These are phyloP conservation scores for Sclerotinia nivalis DNA, from an alignment of 2,329 filamentous ascomycete genomes.

Conservation along the genomic window DNA sequence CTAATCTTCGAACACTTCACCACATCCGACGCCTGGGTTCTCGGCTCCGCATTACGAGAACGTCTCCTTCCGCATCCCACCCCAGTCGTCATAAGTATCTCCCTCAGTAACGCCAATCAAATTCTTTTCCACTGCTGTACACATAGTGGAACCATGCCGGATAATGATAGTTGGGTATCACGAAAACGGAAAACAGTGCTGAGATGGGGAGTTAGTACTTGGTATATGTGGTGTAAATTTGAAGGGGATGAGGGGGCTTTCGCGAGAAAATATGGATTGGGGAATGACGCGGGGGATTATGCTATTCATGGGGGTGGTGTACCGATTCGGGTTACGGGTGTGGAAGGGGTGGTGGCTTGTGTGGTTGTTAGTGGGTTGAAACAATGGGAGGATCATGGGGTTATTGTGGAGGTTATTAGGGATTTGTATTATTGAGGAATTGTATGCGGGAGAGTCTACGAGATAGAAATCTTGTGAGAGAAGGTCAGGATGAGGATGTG, in stretches of 20 bases:
- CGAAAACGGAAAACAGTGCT: constrained; percentile 73
- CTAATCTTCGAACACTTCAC: constrained; percentile 53
- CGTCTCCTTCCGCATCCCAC: constrained; percentile 58
- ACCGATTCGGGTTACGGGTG: constrained; percentile 69
- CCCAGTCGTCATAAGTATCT: constrained; percentile 64
- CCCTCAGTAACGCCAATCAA: constrained; percentile 58
- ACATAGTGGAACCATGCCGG: constrained; percentile 65
- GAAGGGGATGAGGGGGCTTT: constrained; percentile 64
- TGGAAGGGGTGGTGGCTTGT: constrained; percentile 74
- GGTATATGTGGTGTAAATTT: constrained; percentile 70
- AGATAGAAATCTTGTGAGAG: too few species aligned
- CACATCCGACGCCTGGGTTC: constrained; percentile 61
- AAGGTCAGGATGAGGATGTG: background rate
- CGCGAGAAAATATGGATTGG: constrained; percentile 63
- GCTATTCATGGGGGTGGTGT: constrained; percentile 78
- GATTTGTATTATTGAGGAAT: constrained; percentile 32
- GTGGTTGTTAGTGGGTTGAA: constrained; percentile 75
- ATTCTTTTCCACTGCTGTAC: constrained; percentile 70
- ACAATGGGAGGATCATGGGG: constrained; percentile 75
- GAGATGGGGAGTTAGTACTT: constrained; percentile 68
- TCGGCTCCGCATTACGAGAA: constrained; percentile 64
- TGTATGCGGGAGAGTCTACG: background rate
- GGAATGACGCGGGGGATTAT: constrained; percentile 59
- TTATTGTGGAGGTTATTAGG: constrained; percentile 61
- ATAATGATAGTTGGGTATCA: constrained; percentile 70